Conservation (phyloP, 805 yeast species). For the Tetrapisispora fleetii region DNA sequence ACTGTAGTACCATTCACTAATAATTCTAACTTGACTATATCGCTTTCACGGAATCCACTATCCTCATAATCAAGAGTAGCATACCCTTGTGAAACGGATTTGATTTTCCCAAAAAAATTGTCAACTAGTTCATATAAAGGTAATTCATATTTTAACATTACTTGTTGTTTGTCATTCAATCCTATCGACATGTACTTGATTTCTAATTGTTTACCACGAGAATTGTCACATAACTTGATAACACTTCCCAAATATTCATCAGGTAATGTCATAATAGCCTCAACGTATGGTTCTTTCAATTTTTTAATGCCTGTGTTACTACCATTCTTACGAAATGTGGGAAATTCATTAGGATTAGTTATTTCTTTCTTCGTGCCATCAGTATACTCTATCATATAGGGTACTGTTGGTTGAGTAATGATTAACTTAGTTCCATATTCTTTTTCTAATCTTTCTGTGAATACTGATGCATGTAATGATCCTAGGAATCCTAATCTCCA, state of each 20-base stretch:
- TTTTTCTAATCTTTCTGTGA: conserved; percentile 80
- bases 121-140: conserved; percentile 89
- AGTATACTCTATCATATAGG: conserved; percentile 63
- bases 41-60: conserved; percentile 71
- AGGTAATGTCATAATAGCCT: conserved; percentile 84
- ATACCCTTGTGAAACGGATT: conserved; percentile 83
- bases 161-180: conserved; percentile 51
- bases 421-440: conserved; percentile 91
- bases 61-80: conserved; percentile 94
- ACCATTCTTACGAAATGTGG: conserved; percentile 24
- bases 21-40: conserved; percentile 78
- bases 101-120: conserved; percentile 88
- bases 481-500: conserved; percentile 96
- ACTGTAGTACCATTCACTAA: conserved; percentile 81
- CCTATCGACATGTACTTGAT: conserved; percentile 32
- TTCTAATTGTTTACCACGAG: conserved; percentile 76
- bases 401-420: conserved; percentile 93
- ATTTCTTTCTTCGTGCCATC: conserved; percentile 58
- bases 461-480: conserved; percentile 89
- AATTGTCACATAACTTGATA: conserved; percentile 73
- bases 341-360: conserved; percentile 85
- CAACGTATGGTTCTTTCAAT: conserved; percentile 78
- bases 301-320: conserved; percentile 25
- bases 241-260: conserved; percentile 81
- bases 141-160: conserved; percentile 62